Base-by-base conservation (phyloP, 805 yeast genomes). In the Candida ficus region DNA sequence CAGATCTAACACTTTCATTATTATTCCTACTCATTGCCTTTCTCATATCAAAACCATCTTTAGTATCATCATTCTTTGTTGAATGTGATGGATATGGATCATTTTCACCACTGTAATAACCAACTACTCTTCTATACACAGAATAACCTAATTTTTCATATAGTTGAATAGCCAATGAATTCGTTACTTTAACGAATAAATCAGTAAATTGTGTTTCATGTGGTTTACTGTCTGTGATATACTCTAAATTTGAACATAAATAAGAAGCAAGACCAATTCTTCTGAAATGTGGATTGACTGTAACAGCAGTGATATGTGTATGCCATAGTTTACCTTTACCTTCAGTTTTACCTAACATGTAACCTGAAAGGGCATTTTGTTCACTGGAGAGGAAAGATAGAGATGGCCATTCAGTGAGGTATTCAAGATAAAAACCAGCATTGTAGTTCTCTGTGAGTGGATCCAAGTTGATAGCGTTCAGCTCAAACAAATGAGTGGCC, bases 271-370 rank as follows among this genome's bases (percentile, higher is more conserved):
- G 66, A 2, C 96, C 95, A 13, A 91, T 70, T 45, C 98, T 67
- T 39, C 99, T 66, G 60, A 83, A 91, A 38, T 78, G 80, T 11
- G 86, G 81, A 44, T 83, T 83, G 1, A 93, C 83, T 0, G 98
- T 89, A 4, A 93, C 96, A 0, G 99, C 98, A 0, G 98, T 88
- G 37, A 93, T 89, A 60, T 93, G 99, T 1, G 95, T 78, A 57
- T 93, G 99, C 96, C 97, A 91, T 44, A 89, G 93, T 35, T 72
- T 76, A 5, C 73, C 77, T 28, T 68, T 68, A 0, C 99, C 99
- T 60, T 93, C 99, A 1, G 95, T 81, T 60, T 93, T 93, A n/a
- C 95, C 98, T 78, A 93, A 78, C 95, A 93, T 82, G 57, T 84
- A 83, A 1, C 90, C 91, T 26, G 85, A 64, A 7, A 31, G 33